These are phyloP conservation scores for Penicillium palitans DNA, from an alignment of 2,329 filamentous ascomycete species.

Conservation along the genomic window DNA sequence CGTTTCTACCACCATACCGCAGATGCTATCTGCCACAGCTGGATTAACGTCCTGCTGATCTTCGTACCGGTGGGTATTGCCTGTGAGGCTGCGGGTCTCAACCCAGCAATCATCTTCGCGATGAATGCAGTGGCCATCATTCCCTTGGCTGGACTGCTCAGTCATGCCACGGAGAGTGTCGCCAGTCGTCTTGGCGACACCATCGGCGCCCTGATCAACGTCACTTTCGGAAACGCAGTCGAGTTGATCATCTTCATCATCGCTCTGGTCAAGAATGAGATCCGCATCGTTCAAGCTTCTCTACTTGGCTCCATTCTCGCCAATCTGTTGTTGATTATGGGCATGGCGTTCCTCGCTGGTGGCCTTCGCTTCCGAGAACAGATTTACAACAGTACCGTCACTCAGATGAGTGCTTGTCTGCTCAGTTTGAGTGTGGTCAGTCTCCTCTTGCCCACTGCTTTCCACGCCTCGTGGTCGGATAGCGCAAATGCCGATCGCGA, in stretches of 20 bases:
- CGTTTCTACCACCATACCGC: slow-evolving; percentile 39
- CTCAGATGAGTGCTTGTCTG: slow-evolving; percentile 92
- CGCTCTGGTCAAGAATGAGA: slow-evolving; percentile 76
- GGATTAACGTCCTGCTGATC: slow-evolving; percentile 46
- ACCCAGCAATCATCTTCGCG: slow-evolving; percentile 66
- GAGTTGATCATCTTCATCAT: slow-evolving; percentile 79
- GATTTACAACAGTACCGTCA: slow-evolving; percentile 94
- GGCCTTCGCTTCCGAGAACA: slow-evolving; percentile 86
- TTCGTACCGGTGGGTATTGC: slow-evolving; percentile 46
- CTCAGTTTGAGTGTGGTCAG: slow-evolving; percentile 89
- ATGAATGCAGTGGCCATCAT: slow-evolving; percentile 76
- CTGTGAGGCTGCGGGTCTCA: slow-evolving; percentile 43
- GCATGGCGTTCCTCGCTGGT: slow-evolving; percentile 87
- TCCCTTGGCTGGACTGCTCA: slow-evolving; percentile 69
- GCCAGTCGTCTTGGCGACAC: slow-evolving; percentile 71
- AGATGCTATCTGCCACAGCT: slow-evolving; percentile 40
- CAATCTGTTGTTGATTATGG: slow-evolving; percentile 83
- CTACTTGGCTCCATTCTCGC: slow-evolving; percentile 85
- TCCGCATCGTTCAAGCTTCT: slow-evolving; percentile 88
- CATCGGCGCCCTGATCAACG: slow-evolving; percentile 70
- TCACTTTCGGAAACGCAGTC: slow-evolving; percentile 77
- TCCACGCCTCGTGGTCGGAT: slow-evolving; percentile 80
- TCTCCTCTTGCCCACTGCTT: slow-evolving; percentile 83
- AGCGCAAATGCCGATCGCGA: slow-evolving; percentile 62
- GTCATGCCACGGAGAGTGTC: slow-evolving; percentile 73